Evolutionary conservation across 1,284 basidiomycete species (phyloP).

Genomic region (Cerioporus squamosus): DNA sequence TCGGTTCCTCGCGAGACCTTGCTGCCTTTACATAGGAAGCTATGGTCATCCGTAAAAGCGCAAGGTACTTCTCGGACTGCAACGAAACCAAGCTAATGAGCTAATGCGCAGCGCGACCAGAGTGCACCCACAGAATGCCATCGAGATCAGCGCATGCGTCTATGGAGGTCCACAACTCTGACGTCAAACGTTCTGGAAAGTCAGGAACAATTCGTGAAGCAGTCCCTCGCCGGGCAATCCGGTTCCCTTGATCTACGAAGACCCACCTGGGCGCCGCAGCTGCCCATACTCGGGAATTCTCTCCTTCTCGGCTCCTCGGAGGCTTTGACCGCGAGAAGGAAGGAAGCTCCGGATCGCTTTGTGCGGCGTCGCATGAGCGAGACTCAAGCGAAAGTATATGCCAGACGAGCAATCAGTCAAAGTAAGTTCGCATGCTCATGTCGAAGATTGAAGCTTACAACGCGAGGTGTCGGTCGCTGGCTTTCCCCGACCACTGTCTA

Average conservation of each 20-base stretch:
- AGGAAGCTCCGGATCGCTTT: not conserved
- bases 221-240: not conserved
- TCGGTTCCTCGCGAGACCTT: no score
- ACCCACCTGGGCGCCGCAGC: not conserved
- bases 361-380: no score
- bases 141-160: constrained; percentile 19
- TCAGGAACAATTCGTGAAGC: constrained; percentile 20
- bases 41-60: no score
- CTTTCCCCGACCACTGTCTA: not conserved
- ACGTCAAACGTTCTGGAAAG: constrained; percentile 21
- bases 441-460: not conserved
- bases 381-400: no score
- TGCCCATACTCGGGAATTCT: not conserved
- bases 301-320: constrained; percentile 4
- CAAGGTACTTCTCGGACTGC: no score
- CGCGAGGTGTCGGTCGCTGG: not conserved
- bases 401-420: no score
- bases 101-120: constrained; percentile 1
- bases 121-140: not conserved
- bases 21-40: no score
- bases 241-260: not conserved
- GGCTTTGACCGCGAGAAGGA: not conserved
- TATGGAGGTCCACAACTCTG: constrained; percentile 13
- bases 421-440: no score
- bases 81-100: no score